Conservation (phyloP, 2,329 filamentous ascomycete genomes). For the Leptographium lundbergii region DNA sequence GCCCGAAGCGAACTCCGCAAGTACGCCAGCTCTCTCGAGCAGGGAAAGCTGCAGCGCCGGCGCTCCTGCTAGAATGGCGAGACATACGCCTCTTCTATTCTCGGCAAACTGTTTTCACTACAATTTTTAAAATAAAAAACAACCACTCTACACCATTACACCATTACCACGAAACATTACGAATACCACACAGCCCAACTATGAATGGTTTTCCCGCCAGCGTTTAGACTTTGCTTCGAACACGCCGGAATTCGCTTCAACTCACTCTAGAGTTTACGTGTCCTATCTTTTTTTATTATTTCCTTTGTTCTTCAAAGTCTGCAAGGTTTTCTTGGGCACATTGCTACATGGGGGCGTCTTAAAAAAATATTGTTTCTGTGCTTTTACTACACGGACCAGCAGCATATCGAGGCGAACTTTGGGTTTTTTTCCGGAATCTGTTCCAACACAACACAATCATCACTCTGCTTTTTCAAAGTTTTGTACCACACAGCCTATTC, state of each 20-base stretch:
- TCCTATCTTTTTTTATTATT: neutral
- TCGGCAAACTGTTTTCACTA: neutral
- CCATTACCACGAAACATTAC: neutral
- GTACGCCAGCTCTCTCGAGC: conserved; percentile 83
- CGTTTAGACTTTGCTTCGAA: neutral
- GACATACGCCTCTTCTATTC: neutral
- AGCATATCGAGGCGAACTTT: neutral
- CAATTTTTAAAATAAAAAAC: neutral
- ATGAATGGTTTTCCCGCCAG: neutral
- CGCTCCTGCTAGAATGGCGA: conserved; percentile 34
- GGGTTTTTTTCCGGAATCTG: neutral
- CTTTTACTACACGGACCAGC: neutral
- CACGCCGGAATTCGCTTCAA: neutral
- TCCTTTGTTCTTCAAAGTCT: neutral
- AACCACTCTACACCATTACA: neutral
- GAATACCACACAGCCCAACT: neutral
- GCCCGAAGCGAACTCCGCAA: conserved; percentile 68
- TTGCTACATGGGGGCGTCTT: neutral
- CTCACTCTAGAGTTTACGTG: neutral
- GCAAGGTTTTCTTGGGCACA: neutral
- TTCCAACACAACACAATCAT: neutral
- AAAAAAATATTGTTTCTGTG: conserved; percentile 6
- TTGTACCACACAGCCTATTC: neutral
- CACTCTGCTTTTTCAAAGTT: neutral
- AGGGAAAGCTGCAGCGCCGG: conserved; percentile 50